A percentile compares a stretch with the other conserved stretches of the same genome.
These are phyloP conservation scores for Catharanthus roseus DNA, from an alignment of 257 asterid genomes.

Conservation along the genomic window DNA sequence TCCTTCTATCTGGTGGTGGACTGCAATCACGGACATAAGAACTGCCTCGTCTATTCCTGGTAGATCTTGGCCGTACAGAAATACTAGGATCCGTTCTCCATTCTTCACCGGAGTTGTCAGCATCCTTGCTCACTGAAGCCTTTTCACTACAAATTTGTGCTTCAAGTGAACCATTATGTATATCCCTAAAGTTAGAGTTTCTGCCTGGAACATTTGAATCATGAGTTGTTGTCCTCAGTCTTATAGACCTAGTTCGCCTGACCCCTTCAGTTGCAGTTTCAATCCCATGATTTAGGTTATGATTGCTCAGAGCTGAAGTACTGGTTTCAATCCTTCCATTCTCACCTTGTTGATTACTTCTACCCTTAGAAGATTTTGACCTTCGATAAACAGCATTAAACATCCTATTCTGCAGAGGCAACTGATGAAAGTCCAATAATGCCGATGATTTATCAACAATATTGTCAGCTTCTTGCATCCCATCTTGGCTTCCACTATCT, in stretches of 20 bases:
- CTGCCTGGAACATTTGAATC: conserved; percentile 33
- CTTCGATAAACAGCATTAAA: conserved; percentile 78
- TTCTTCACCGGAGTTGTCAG: conserved; percentile 50
- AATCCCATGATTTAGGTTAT: conserved; percentile 35
- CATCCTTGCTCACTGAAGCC: conserved; percentile 44
- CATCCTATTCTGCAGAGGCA: conserved; percentile 59
- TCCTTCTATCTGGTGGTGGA: conserved; percentile 56
- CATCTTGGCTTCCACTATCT: conserved; percentile 30
- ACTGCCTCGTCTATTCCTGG: conserved; percentile 59
- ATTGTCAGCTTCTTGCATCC: conserved; percentile 33
- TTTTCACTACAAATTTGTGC: conserved; percentile 39
- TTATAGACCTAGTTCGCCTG: conserved; percentile 36
- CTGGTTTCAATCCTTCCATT: conserved; percentile 50
- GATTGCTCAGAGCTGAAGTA: conserved; percentile 46
- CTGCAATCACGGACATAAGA: conserved; percentile 42
- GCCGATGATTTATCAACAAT: conserved; percentile 32
- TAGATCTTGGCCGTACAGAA: conserved; percentile 60
- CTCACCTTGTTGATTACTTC: conserved; percentile 44
- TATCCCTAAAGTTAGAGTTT: conserved; percentile 33
- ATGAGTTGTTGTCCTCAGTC: conserved; percentile 46
- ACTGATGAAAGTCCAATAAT: conserved; percentile 41
- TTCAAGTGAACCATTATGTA: conserved; percentile 44
- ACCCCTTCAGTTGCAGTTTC: conserved; percentile 43
- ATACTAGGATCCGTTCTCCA: conserved; percentile 39
- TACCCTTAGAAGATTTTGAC: conserved; percentile 52